Evolutionary conservation across 1,139 yeast genomes (phyloP).

Genomic region (Candida smagusa): DNA sequence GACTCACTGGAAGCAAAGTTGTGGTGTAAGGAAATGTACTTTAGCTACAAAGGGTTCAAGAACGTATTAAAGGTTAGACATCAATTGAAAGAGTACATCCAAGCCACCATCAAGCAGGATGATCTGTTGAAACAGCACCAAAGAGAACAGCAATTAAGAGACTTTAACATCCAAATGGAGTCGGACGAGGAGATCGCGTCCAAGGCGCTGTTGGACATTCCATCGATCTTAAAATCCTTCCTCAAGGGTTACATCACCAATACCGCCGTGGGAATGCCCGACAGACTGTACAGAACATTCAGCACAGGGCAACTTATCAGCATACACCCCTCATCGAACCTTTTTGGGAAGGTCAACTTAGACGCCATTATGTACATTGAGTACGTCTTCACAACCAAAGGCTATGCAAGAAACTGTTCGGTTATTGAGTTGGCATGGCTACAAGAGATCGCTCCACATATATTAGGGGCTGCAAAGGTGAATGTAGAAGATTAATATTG

Average conservation of each 20-base stretch:
- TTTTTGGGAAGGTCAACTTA: conserved; percentile 71
- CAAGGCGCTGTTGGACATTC: conserved; percentile 45
- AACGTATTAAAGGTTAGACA: conserved; percentile 72
- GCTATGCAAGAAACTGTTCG: conserved; percentile 87
- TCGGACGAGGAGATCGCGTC: conserved; percentile 10
- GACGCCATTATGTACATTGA: conserved; percentile 95
- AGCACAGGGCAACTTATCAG: conserved; percentile 76
- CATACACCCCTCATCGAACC: conserved; percentile 87
- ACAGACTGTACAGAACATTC: conserved; percentile 85
- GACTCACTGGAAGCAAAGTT: conserved; percentile 46
- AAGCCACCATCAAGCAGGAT: conserved; percentile 40
- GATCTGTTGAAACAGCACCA: conserved; percentile 26
- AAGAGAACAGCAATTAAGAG: conserved; percentile 25
- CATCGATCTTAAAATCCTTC: conserved; percentile 69
- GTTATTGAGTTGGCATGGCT: conserved; percentile 85
- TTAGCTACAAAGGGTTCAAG: conserved; percentile 76
- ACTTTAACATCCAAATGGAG: conserved; percentile 26
- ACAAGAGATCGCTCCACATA: conserved; percentile 76
- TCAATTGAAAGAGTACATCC: conserved; percentile 75
- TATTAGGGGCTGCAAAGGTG: conserved; percentile 44
- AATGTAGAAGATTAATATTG: conserved; percentile 20
- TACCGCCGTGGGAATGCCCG: conserved; percentile 94
- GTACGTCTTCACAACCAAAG: conserved; percentile 88
- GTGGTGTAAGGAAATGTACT: conserved; percentile 81
- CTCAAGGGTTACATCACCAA: conserved; percentile 78